These are phyloP conservation scores for Penicillium canescens DNA, from an alignment of 495 filamentous ascomycete species.

Conservation along the genomic window DNA sequence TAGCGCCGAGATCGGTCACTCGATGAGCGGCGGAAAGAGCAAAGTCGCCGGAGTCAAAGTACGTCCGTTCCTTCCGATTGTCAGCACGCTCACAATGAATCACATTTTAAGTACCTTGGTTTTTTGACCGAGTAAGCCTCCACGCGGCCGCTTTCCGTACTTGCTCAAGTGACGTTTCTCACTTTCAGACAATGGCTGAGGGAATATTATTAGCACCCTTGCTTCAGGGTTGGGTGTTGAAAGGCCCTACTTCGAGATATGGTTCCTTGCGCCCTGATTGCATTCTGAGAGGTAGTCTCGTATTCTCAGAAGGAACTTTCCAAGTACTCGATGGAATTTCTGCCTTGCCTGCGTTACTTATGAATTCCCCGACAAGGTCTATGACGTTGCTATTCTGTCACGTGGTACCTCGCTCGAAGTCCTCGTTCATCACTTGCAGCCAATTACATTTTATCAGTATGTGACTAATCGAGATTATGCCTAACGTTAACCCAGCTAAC, in stretches of 20 bases:
- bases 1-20: constrained; percentile 23
- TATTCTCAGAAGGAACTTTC: background rate
- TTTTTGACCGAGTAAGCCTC: constrained; percentile 10
- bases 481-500: too few relatives aligned
- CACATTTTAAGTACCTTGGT: constrained; percentile 13
- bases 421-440: too few relatives aligned
- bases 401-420: too few relatives aligned
- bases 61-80: constrained; percentile 23
- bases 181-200: constrained; percentile 8
- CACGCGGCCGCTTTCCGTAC: constrained; percentile 16
- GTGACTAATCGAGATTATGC: too few relatives aligned
- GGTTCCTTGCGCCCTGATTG: background rate
- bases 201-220: background rate
- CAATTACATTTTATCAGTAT: too few relatives aligned
- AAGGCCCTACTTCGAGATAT: background rate
- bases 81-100: constrained; percentile 2
- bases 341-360: too few relatives aligned
- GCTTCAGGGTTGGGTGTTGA: too few relatives aligned
- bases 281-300: background rate
- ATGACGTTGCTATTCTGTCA: too few relatives aligned
- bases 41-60: constrained; percentile 37
- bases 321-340: too few relatives aligned
- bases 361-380: too few relatives aligned
- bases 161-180: constrained; percentile 10
- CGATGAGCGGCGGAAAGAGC: constrained; percentile 28